These are phyloP conservation scores for Diplodia sapinea DNA, from an alignment of 2,329 filamentous ascomycete species.

Conservation along the genomic window DNA sequence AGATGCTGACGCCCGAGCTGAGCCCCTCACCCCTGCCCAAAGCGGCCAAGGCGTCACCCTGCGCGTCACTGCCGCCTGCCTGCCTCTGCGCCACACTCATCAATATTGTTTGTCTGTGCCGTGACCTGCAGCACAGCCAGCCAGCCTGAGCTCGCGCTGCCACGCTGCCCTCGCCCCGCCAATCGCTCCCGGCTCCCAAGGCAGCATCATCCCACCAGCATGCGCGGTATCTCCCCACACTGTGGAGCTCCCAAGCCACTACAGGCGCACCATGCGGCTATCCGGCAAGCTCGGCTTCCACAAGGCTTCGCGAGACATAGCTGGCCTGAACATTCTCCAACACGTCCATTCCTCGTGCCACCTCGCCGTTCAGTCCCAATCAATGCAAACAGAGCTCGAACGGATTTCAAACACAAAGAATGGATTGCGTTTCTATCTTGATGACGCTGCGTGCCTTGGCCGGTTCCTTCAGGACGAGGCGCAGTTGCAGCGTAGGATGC, in stretches of 20 bases:
- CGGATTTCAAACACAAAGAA: no score
- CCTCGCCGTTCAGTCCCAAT: background rate
- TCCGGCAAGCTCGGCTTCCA: constrained; percentile 16
- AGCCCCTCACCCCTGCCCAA: constrained; percentile 7
- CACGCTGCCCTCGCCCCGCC: background rate
- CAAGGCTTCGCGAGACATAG: constrained; percentile 1
- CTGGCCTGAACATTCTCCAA: constrained; percentile 5
- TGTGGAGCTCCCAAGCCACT: constrained; percentile 14
- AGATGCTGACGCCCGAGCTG: constrained; percentile 21
- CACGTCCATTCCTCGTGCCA: background rate
- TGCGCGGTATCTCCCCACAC: constrained; percentile 22
- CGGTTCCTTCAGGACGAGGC: background rate
- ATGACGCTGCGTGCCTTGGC: background rate
- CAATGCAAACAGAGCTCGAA: background rate
- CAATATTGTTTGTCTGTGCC: background rate
- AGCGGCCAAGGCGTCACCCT: background rate
- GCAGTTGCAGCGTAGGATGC: background rate
- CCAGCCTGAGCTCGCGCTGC: background rate
- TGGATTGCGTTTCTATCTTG: background rate
- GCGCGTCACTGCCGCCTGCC: constrained; percentile 8
- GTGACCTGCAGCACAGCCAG: no score
- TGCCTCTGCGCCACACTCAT: constrained; percentile 14
- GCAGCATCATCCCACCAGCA: background rate
- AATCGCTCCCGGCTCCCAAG: constrained; percentile 8
- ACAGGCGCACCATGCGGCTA: constrained; percentile 7